A percentile compares a stretch with the other conserved stretches of the same genome.
These are phyloP conservation scores for Lyophyllum decastes DNA, from an alignment of 768 basidiomycete species.

Conservation along the genomic window DNA sequence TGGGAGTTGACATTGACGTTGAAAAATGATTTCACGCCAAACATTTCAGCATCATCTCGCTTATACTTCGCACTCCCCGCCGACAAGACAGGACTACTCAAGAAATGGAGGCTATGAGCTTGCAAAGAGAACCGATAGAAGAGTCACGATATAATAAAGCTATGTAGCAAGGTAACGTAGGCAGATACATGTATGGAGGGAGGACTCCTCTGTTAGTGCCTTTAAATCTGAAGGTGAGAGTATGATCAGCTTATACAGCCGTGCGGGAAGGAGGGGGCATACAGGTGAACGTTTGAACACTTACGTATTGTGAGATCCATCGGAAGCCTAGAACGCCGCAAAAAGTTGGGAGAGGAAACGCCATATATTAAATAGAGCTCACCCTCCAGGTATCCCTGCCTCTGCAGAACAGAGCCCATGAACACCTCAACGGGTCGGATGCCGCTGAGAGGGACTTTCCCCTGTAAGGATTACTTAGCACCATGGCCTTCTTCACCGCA, in stretches of 20 bases:
- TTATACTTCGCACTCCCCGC: too few relatives aligned
- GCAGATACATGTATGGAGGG: slow-evolving; percentile 1
- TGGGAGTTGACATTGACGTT: slow-evolving; percentile 1
- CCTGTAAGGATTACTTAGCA: slow-evolving; percentile 46
- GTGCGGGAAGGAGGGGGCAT: not conserved
- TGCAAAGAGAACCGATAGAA: slow-evolving; percentile 8
- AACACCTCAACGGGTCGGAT: slow-evolving; percentile 99
- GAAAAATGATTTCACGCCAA: too few relatives aligned
- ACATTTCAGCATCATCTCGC: too few relatives aligned
- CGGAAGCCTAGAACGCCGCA: slow-evolving; percentile 68
- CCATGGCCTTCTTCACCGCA: slow-evolving; percentile 5
- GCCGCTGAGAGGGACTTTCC: slow-evolving; percentile 94
- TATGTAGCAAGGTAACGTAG: not conserved
- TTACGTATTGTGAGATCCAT: slow-evolving; percentile 96
- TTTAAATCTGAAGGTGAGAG: slow-evolving; percentile 36
- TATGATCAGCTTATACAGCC: not conserved
- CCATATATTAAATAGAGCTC: slow-evolving; percentile 15
- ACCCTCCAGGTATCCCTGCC: slow-evolving; percentile 99
- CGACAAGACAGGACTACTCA: slow-evolving; percentile 11
- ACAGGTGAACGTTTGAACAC: slow-evolving; percentile 32
- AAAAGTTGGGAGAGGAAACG: slow-evolving; percentile 1
- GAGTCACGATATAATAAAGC: not conserved
- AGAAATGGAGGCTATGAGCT: too few relatives aligned
- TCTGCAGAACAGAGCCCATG: slow-evolving; percentile 99
- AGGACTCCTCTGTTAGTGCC: too few relatives aligned